Percentiles rank a stretch among this genome's conserved stretches.
phyloP scores from a whole-genome alignment of 2,329 filamentous ascomycete genomes.

The Epichloe gansuensis region DNA sequence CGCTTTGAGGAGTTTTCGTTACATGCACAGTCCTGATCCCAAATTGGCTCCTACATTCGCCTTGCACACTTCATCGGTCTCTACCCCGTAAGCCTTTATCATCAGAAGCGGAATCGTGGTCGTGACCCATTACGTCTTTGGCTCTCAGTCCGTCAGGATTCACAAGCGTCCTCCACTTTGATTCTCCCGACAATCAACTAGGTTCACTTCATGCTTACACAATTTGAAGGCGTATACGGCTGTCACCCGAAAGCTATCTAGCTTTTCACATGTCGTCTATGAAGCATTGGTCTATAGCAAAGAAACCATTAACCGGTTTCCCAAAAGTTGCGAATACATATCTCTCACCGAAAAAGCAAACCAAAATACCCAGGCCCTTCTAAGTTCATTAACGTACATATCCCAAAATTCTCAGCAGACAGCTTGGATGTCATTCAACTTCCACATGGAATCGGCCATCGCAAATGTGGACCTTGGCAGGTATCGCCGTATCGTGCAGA shows the following conservation, averaged over 20 bases:
- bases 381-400: background rate
- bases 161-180: too few relatives aligned
- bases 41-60: background rate
- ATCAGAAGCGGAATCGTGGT: background rate
- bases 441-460: conserved; percentile 24
- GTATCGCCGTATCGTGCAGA: conserved; percentile 70
- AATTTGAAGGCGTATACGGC: background rate
- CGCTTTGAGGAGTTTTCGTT: background rate
- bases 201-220: background rate
- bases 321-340: background rate
- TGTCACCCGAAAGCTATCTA: background rate
- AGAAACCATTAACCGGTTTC: background rate
- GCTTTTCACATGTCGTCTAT: background rate
- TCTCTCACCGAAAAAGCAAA: background rate
- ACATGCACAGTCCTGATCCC: background rate
- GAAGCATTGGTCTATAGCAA: background rate
- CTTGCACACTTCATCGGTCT: background rate
- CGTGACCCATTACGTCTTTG: background rate
- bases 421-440: background rate
- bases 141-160: too few relatives aligned
- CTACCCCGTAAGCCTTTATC: background rate
- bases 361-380: background rate
- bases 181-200: too few relatives aligned
- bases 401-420: background rate
- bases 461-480: conserved; percentile 60